phyloP scores from a whole-genome alignment of 1,284 basidiomycete genomes.

The Cutaneotrichosporon spelunceum region DNA sequence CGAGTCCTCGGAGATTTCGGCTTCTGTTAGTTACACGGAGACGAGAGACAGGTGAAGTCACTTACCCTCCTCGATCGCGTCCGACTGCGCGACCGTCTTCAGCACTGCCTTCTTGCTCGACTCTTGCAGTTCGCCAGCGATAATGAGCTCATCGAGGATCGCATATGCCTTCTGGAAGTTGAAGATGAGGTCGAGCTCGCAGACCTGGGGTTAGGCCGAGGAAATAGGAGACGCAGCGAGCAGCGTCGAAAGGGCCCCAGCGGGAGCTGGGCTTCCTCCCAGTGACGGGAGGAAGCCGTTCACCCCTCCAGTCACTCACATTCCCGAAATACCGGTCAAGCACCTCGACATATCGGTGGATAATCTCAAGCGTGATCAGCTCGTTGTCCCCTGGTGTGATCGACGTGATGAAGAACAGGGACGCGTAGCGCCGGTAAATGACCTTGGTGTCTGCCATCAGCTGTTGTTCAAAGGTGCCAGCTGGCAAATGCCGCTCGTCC shows the following conservation, averaged over 20 bases:
- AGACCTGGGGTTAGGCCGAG: slow-evolving; percentile 61
- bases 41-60: slow-evolving; percentile 8
- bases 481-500: not conserved
- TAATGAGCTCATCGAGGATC: slow-evolving; percentile 97
- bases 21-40: slow-evolving; percentile 21
- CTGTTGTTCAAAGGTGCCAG: not conserved
- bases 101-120: slow-evolving; percentile 97
- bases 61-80: slow-evolving; percentile 56
- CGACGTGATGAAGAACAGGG: slow-evolving; percentile 95
- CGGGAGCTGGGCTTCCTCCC: not conserved
- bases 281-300: not conserved
- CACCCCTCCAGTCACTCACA: slow-evolving; percentile 56
- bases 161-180: slow-evolving; percentile 98
- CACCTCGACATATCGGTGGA: slow-evolving; percentile 99
- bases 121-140: slow-evolving; percentile 96
- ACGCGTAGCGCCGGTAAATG: slow-evolving; percentile 95
- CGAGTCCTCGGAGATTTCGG: slow-evolving; percentile 48
- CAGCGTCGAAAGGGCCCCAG: not conserved
- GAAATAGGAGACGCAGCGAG: not conserved
- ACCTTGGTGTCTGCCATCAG: slow-evolving; percentile 75
- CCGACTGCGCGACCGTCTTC: slow-evolving; percentile 61
- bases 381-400: slow-evolving; percentile 85
- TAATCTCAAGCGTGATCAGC: slow-evolving; percentile 90
- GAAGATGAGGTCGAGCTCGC: slow-evolving; percentile 95
- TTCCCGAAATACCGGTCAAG: slow-evolving; percentile 99